A percentile compares a stretch with the other conserved stretches of the same genome.
phyloP scores from a whole-genome alignment of 1,284 basidiomycete species.

The Naganishia sp. region DNA sequence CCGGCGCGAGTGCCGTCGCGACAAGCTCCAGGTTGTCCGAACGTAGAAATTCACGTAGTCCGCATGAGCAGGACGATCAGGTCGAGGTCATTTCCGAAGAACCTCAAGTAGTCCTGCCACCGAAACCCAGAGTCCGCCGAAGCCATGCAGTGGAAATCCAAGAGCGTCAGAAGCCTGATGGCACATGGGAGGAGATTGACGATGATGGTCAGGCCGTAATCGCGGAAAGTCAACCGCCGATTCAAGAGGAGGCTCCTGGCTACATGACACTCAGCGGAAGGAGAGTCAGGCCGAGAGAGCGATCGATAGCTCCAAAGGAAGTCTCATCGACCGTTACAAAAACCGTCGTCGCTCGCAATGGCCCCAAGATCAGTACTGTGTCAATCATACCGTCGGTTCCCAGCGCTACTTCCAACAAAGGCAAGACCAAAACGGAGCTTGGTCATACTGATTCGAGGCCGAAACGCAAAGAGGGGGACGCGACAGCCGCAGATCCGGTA shows the following conservation, averaged over 20 bases:
- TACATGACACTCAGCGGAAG: conserved; percentile 5
- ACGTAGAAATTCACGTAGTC: background rate
- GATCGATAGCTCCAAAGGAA: background rate
- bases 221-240: background rate
- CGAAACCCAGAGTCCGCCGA: background rate
- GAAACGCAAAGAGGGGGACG: background rate
- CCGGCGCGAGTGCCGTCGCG: background rate
- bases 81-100: no score
- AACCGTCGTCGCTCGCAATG: background rate
- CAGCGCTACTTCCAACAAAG: background rate
- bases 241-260: background rate
- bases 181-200: background rate
- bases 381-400: no score
- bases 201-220: background rate
- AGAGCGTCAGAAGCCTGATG: background rate
- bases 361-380: background rate
- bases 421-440: background rate
- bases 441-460: background rate
- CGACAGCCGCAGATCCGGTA: no score
- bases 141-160: background rate
- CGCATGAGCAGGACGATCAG: background rate
- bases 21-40: background rate
- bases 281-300: background rate
- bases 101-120: no score
- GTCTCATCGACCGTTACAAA: background rate